These are phyloP conservation scores for Podospora pseudoanserina DNA, from an alignment of 495 filamentous ascomycete species.

Conservation along the genomic window DNA sequence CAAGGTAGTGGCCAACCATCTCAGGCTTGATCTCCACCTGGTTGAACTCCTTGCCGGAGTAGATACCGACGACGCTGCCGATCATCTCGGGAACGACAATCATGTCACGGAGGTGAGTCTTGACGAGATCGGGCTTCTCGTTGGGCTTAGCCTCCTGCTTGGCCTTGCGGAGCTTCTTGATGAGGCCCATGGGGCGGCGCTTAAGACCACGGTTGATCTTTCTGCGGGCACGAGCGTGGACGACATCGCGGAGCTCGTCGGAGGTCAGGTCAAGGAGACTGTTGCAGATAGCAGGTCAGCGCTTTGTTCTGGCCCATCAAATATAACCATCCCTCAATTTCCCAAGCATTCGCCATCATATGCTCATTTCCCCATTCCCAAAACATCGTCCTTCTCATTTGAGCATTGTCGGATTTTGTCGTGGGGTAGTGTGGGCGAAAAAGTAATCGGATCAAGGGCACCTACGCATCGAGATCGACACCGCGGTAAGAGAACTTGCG, in stretches of 20 bases:
- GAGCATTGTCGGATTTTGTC: constrained; percentile 1
- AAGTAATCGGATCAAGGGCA: constrained; percentile 23
- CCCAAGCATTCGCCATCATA: background rate
- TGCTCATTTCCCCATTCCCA: background rate
- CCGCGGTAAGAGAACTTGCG: constrained; percentile 99
- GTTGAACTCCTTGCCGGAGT: constrained; percentile 99
- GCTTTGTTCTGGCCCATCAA: background rate
- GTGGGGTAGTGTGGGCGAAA: background rate
- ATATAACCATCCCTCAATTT: background rate
- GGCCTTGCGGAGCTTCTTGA: constrained; percentile 99
- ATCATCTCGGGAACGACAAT: constrained; percentile 99
- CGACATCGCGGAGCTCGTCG: constrained; percentile 97
- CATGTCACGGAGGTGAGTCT: constrained; percentile 99
- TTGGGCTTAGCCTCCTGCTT: constrained; percentile 99
- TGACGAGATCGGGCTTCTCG: constrained; percentile 98
- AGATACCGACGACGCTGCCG: constrained; percentile 94
- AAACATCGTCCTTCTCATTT: constrained; percentile 9
- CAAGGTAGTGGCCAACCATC: constrained; percentile 99
- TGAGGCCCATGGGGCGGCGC: constrained; percentile 99
- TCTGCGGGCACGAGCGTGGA: constrained; percentile 96
- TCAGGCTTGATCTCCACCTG: constrained; percentile 99
- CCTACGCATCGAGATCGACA: constrained; percentile 97
- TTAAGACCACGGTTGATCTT: constrained; percentile 99
- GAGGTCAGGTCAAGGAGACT: constrained; percentile 94
- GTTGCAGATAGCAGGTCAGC: constrained; percentile 26